Percentiles rank a stretch among this genome's conserved stretches.
phyloP scores from a whole-genome alignment of 495 filamentous ascomycete genomes.

The Aspergillus wentii region DNA sequence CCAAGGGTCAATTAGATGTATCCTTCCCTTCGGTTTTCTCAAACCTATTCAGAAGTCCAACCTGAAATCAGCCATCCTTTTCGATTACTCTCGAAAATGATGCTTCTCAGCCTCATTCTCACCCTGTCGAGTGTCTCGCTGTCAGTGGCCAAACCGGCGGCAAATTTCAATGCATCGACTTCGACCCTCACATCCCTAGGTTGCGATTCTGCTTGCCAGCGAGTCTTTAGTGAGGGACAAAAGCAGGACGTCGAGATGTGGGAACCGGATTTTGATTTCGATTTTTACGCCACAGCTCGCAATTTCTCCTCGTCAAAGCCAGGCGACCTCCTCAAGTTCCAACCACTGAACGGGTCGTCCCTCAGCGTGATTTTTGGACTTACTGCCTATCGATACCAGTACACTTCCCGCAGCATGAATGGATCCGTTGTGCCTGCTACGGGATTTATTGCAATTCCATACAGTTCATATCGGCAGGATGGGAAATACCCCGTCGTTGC shows the following conservation, averaged over 20 bases:
- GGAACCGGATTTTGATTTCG: conserved; percentile 5
- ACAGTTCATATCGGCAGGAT: conserved; percentile 14
- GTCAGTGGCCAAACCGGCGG: not conserved
- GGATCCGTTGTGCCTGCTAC: conserved; percentile 40
- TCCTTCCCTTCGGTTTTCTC: no score
- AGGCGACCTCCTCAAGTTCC: conserved; percentile 27
- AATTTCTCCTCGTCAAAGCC: conserved; percentile 8
- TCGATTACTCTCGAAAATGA: no score
- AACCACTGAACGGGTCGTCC: conserved; percentile 19
- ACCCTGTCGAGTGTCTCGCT: not conserved
- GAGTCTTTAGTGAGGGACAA: not conserved
- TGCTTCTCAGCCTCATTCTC: not conserved
- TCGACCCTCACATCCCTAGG: not conserved
- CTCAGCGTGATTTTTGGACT: conserved; percentile 23
- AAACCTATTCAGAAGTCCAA: conserved; percentile 1
- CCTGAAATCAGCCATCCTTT: not conserved
- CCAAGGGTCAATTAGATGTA: no score
- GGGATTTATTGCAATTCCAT: conserved; percentile 45
- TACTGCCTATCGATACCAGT: conserved; percentile 39
- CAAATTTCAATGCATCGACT: not conserved
- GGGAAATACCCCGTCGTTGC: conserved; percentile 27
- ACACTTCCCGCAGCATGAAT: conserved; percentile 33
- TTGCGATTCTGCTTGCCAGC: conserved; percentile 1
- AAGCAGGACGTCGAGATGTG: not conserved
- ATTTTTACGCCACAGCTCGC: conserved; percentile 6